Evolutionary conservation across 2,329 filamentous ascomycete species (phyloP).

Genomic region (Rhytidhysteron rufulum): DNA sequence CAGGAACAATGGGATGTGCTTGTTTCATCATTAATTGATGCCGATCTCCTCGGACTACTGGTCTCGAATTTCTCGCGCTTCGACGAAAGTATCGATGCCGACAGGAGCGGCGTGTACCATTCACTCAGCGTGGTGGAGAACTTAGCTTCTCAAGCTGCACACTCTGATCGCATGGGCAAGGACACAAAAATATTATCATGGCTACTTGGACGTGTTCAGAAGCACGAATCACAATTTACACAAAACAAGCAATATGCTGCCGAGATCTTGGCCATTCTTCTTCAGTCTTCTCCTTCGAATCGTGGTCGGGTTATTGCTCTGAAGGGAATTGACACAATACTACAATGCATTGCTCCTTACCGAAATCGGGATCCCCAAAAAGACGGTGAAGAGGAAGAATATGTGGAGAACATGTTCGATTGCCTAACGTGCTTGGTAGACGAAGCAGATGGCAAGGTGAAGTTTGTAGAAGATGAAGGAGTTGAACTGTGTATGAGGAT

Average conservation of each 20-base stretch:
- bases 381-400: slow-evolving; percentile 88
- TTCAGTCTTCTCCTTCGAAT: slow-evolving; percentile 70
- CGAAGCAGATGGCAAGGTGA: slow-evolving; percentile 68
- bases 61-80: slow-evolving; percentile 75
- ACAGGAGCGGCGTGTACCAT: slow-evolving; percentile 83
- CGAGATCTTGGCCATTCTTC: slow-evolving; percentile 83
- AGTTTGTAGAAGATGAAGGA: slow-evolving; percentile 86
- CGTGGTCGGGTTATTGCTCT: slow-evolving; percentile 59
- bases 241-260: slow-evolving; percentile 97
- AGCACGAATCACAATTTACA: slow-evolving; percentile 62
- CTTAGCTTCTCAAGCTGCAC: slow-evolving; percentile 65
- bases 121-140: slow-evolving; percentile 80
- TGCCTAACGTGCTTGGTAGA: slow-evolving; percentile 77
- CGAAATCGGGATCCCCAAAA: slow-evolving; percentile 80
- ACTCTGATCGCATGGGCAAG: slow-evolving; percentile 68
- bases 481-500: slow-evolving; percentile 89
- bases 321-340: slow-evolving; percentile 72
- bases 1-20: slow-evolving; percentile 77
- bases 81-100: slow-evolving; percentile 68
- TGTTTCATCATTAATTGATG: slow-evolving; percentile 58
- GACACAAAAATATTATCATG: slow-evolving; percentile 68
- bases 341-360: slow-evolving; percentile 82
- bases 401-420: slow-evolving; percentile 91
- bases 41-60: slow-evolving; percentile 70
- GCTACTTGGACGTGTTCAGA: slow-evolving; percentile 71